phyloP scores from a whole-genome alignment of 352 stramenopile species.

The Pythium sp. region DNA sequence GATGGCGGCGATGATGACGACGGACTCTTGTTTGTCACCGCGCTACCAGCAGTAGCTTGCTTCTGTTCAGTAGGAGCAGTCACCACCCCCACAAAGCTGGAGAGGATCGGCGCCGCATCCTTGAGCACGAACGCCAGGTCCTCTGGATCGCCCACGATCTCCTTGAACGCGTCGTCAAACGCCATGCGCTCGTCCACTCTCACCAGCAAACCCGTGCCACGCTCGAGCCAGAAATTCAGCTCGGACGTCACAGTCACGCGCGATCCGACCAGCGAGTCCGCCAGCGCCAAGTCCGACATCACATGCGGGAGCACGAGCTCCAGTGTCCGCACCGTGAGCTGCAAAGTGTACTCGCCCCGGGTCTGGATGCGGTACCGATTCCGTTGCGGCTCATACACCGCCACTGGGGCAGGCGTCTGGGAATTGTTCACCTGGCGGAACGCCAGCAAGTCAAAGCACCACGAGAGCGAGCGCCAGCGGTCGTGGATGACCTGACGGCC shows the following conservation, averaged over 20 bases:
- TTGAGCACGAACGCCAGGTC: conserved; percentile 25
- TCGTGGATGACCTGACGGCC: conserved; percentile 14
- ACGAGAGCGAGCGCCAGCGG: conserved; percentile 21
- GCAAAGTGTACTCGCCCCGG: conserved; percentile 15
- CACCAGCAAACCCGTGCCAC: conserved; percentile 8
- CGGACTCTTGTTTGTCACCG: neutral
- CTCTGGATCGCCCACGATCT: conserved; percentile 22
- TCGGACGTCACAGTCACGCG: conserved; percentile 10
- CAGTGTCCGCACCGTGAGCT: conserved; percentile 15
- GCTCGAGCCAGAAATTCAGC: conserved; percentile 26
- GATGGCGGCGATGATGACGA: neutral
- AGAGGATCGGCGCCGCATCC: conserved; percentile 12
- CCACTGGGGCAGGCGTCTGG: neutral
- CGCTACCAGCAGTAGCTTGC: neutral
- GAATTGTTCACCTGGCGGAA: conserved; percentile 6
- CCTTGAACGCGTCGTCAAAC: conserved; percentile 28
- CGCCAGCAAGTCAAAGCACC: conserved; percentile 18
- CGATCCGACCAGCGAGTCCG: conserved; percentile 10
- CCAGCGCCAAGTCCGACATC: neutral
- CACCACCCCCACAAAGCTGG: conserved; percentile 6
- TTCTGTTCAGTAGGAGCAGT: neutral
- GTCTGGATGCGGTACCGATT: conserved; percentile 15
- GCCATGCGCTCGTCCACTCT: conserved; percentile 27
- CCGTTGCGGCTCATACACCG: conserved; percentile 11
- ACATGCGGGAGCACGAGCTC: conserved; percentile 19